These are phyloP conservation scores for Colletotrichum sidae DNA, from an alignment of 2,329 filamentous ascomycete genomes.

Conservation along the genomic window DNA sequence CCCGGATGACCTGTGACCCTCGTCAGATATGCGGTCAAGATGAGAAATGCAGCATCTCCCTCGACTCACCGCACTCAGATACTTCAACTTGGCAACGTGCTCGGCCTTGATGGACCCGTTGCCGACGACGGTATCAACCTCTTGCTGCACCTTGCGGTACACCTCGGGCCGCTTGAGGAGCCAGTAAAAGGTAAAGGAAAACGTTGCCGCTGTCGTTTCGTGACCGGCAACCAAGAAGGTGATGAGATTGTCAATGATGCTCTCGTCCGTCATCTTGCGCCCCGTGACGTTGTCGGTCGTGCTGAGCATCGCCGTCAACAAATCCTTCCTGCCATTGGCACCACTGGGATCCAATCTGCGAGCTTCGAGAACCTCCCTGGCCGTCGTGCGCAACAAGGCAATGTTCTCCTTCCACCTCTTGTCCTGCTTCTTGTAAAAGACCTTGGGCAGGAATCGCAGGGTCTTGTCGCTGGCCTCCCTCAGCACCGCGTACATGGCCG, in stretches of 20 bases:
- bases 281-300: slow-evolving; percentile 74
- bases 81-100: slow-evolving; percentile 72
- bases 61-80: slow-evolving; percentile 63
- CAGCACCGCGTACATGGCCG: slow-evolving; percentile 71
- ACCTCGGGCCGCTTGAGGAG: slow-evolving; percentile 72
- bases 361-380: slow-evolving; percentile 69
- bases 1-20: slow-evolving; percentile 59
- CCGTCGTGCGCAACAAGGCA: slow-evolving; percentile 61
- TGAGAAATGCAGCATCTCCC: background rate
- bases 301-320: slow-evolving; percentile 75
- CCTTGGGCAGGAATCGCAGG: slow-evolving; percentile 57
- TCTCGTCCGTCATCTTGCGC: slow-evolving; percentile 66
- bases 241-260: slow-evolving; percentile 75
- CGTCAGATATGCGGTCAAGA: background rate
- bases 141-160: slow-evolving; percentile 71
- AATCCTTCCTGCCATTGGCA: slow-evolving; percentile 63
- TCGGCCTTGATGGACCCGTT: slow-evolving; percentile 65
- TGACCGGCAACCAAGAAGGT: slow-evolving; percentile 76
- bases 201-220: slow-evolving; percentile 75
- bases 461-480: slow-evolving; percentile 62
- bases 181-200: slow-evolving; percentile 74
- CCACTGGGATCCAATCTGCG: slow-evolving; percentile 66
- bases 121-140: slow-evolving; percentile 75
- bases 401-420: slow-evolving; percentile 63
- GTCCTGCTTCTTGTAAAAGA: slow-evolving; percentile 58